Percentiles rank a stretch among this genome's conserved stretches.
phyloP scores from a whole-genome alignment of 2,329 filamentous ascomycete genomes.

The Pyricularia sp. region DNA sequence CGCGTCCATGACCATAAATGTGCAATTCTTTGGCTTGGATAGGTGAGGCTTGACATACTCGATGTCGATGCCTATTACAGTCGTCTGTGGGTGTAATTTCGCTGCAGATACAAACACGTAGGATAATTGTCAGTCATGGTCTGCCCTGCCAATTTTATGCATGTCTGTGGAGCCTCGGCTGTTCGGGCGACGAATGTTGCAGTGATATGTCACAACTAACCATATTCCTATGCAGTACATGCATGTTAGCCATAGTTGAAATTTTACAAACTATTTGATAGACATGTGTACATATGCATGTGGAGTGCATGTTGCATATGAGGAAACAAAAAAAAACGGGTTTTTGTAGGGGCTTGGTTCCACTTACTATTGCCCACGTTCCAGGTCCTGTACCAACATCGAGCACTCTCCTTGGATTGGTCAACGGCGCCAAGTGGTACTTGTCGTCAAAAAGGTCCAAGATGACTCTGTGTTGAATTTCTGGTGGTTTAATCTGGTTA shows the following conservation, averaged over 20 bases:
- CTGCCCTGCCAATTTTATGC: background rate
- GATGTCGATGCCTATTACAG: constrained; percentile 20
- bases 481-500: constrained; percentile 7
- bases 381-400: constrained; percentile 20
- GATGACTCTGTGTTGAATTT: constrained; percentile 19
- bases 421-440: constrained; percentile 17
- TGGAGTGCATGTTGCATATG: background rate
- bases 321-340: too few species aligned
- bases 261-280: background rate
- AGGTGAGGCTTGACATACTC: constrained; percentile 18
- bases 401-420: constrained; percentile 16
- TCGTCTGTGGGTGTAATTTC: constrained; percentile 15
- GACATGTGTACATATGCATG: background rate
- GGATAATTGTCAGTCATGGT: constrained; percentile 4
- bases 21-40: constrained; percentile 17
- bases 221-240: background rate
- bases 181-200: background rate
- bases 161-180: background rate
- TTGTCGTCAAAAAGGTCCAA: constrained; percentile 18
- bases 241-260: background rate
- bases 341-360: background rate
- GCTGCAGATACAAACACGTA: constrained; percentile 7
- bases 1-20: constrained; percentile 18
- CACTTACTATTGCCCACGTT: constrained; percentile 18
- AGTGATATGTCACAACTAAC: background rate